These are phyloP conservation scores for Hypoxylon crocopeplum DNA, from an alignment of 495 filamentous ascomycete genomes.

Conservation along the genomic window DNA sequence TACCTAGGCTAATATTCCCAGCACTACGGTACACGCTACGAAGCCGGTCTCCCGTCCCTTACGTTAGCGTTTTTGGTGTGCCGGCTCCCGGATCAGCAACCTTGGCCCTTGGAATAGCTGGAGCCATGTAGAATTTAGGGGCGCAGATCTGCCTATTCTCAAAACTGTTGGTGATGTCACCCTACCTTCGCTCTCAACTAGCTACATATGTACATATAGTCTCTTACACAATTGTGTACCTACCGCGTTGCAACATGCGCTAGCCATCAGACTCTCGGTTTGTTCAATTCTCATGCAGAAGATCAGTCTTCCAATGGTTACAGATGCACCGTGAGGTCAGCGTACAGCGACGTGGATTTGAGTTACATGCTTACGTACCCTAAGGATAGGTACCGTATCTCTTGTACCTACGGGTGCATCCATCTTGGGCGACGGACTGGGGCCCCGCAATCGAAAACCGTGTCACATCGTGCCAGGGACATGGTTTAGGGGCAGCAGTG, in stretches of 20 bases:
- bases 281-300: neutral
- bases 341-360: constrained; percentile 7
- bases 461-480: constrained; percentile 12
- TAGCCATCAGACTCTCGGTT: no score
- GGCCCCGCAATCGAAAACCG: no score
- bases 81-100: constrained; percentile 20
- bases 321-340: constrained; percentile 27
- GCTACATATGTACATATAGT: no score
- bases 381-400: neutral
- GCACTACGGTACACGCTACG: constrained; percentile 29
- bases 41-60: constrained; percentile 22
- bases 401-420: neutral
- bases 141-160: neutral
- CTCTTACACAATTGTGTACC: no score
- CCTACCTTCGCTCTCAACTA: no score
- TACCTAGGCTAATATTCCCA: constrained; percentile 8
- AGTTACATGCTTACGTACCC: constrained; percentile 19
- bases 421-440: no score
- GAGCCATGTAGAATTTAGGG: constrained; percentile 16
- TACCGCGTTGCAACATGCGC: no score
- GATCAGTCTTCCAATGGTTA: neutral
- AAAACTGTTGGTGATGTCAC: no score
- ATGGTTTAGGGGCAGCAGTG: constrained; percentile 1
- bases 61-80: constrained; percentile 20
- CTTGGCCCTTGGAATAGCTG: no score